Base-by-base conservation (phyloP, 176 grass and related monocot genomes). In the Tillandsia fasciculata region DNA sequence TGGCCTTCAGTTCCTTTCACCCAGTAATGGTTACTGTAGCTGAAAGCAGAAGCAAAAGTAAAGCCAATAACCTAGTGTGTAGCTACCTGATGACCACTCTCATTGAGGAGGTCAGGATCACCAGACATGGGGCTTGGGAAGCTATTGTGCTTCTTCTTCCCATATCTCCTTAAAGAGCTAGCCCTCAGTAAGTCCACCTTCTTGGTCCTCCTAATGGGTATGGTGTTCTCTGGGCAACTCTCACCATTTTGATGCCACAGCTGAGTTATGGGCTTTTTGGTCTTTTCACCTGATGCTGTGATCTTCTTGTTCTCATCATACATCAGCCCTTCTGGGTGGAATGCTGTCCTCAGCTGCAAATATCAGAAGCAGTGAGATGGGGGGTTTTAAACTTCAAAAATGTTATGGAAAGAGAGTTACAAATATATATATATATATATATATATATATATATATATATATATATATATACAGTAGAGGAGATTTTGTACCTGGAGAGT, bases 171-270 rank as follows among this genome's bases (percentile, higher is more conserved):
- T 8, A 83, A 70, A 8, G 94, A 99, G 78, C 80, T 93, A 59
- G 94, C 87, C 42, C 94, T 79, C 69, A 93, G 77, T 63, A 99
- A 69, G 75, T 99, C 94, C 2, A 84, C 68, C 77, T 99, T 90
- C 8, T 59, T 90, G 69, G 76, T 81, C 20, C 94, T 86, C 83
- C 87, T 82, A 22, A 99, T 77, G 0, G 94, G 90, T 7, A 99
- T 83, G 9, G 84, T 86, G 67, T 87, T 87, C 12, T 86, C 82
- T 8, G 90, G 90, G 63, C 94, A 99, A 22, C 82, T 26, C 72
- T 79, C 80, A 2, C 90, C 90, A 10, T 79, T 70, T 17, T 42
- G 52, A 12, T 68, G 68, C 89, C 89, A 99, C 18, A 90, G 69
- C 79, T 99, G 90, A 67, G 73, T 78, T 71, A 63, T 72, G 78